phyloP scores from a whole-genome alignment of 148 eudicot species.

The Rhododendron simsii region DNA sequence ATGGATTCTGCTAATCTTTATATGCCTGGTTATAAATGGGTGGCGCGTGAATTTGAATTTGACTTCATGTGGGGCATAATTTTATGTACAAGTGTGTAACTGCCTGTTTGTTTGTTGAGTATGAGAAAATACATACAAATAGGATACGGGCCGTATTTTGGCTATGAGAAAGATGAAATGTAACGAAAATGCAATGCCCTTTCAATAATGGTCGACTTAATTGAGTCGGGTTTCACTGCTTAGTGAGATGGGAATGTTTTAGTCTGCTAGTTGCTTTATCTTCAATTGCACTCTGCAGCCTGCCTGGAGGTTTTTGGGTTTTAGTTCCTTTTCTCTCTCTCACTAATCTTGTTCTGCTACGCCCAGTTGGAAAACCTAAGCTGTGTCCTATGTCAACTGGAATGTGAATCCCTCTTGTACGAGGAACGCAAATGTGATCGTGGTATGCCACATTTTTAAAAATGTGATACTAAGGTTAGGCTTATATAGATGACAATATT shows the following conservation, averaged over 20 bases:
- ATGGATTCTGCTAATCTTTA: too few relatives aligned
- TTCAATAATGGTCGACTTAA: neutral
- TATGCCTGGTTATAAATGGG: too few relatives aligned
- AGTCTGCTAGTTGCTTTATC: neutral
- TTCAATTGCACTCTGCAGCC: neutral
- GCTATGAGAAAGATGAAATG: too few relatives aligned
- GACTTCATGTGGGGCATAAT: too few relatives aligned
- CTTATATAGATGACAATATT: neutral
- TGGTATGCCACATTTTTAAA: neutral
- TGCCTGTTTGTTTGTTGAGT: too few relatives aligned
- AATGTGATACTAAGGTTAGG: neutral
- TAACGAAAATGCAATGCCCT: too few relatives aligned
- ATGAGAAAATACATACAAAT: too few relatives aligned
- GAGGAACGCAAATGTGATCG: neutral
- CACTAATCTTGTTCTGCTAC: neutral
- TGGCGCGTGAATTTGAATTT: too few relatives aligned
- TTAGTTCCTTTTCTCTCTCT: neutral
- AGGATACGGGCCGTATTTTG: too few relatives aligned
- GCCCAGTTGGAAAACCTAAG: neutral
- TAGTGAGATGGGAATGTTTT: neutral
- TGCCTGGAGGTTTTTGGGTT: neutral
- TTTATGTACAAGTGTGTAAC: too few relatives aligned
- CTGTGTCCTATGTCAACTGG: neutral
- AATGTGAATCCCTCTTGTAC: neutral
- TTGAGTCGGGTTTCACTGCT: neutral